These are phyloP conservation scores for Metschnikowia lachancei DNA, from an alignment of 805 yeast species.

Conservation along the genomic window DNA sequence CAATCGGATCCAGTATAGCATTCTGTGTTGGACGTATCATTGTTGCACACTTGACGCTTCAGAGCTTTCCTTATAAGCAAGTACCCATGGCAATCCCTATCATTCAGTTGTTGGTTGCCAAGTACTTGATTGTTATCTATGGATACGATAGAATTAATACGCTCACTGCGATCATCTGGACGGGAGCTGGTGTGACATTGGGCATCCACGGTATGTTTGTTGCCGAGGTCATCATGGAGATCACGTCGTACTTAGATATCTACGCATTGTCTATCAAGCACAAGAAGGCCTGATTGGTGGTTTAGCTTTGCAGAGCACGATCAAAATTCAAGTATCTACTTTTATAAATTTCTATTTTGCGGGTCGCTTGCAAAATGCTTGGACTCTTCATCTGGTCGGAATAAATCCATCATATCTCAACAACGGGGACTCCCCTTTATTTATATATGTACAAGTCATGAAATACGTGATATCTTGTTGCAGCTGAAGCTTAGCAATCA, in stretches of 20 bases:
- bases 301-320: not conserved
- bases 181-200: constrained; percentile 63
- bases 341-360: not conserved
- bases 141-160: constrained; percentile 41
- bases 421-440: constrained; percentile 8
- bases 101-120: constrained; percentile 41
- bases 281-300: constrained; percentile 44
- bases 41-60: constrained; percentile 78
- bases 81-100: constrained; percentile 68
- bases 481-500: not conserved
- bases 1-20: constrained; percentile 76
- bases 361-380: not conserved
- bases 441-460: constrained; percentile 24
- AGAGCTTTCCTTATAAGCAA: constrained; percentile 69
- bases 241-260: constrained; percentile 78
- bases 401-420: constrained; percentile 6
- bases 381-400: not conserved
- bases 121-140: constrained; percentile 35
- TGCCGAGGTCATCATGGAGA: constrained; percentile 72
- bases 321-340: not conserved
- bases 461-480: constrained; percentile 13
- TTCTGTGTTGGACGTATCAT: constrained; percentile 89
- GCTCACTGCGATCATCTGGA: constrained; percentile 54
- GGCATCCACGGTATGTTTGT: constrained; percentile 72
- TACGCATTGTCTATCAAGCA: constrained; percentile 82